These are phyloP conservation scores for Aspergillus brasiliensis DNA, from an alignment of 2,329 filamentous ascomycete species.

Conservation along the genomic window DNA sequence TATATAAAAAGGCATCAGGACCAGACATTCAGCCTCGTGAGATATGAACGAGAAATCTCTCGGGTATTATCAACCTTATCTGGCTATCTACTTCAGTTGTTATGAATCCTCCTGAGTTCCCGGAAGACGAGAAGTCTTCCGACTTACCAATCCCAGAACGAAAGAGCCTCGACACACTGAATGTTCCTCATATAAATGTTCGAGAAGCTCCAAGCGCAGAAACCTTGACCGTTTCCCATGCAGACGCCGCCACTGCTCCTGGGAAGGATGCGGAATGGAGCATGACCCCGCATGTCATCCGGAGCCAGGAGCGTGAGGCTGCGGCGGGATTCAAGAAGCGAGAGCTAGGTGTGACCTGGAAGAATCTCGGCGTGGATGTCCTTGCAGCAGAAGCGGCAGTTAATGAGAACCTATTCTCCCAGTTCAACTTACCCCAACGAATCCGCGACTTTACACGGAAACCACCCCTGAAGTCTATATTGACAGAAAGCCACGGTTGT, in stretches of 20 bases:
- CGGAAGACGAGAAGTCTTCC: conserved; percentile 6
- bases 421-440: conserved; percentile 56
- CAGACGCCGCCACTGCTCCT: conserved; percentile 4
- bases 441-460: conserved; percentile 55
- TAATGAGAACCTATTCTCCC: conserved; percentile 64
- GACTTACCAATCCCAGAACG: conserved; percentile 5
- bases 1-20: neutral
- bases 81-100: neutral
- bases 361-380: conserved; percentile 64
- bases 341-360: conserved; percentile 64
- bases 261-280: conserved; percentile 46
- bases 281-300: conserved; percentile 51
- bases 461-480: conserved; percentile 62
- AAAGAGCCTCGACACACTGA: conserved; percentile 18
- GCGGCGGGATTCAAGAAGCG: conserved; percentile 50
- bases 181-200: conserved; percentile 20
- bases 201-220: conserved; percentile 24
- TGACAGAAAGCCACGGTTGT: conserved; percentile 65
- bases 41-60: neutral
- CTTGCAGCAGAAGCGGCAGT: conserved; percentile 61
- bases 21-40: too few relatives aligned
- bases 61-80: neutral
- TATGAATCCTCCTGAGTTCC: neutral
- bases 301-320: conserved; percentile 44
- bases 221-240: conserved; percentile 19